These are phyloP conservation scores for Xylariaceae sp. DNA, from an alignment of 2,329 filamentous ascomycete genomes.

Conservation along the genomic window DNA sequence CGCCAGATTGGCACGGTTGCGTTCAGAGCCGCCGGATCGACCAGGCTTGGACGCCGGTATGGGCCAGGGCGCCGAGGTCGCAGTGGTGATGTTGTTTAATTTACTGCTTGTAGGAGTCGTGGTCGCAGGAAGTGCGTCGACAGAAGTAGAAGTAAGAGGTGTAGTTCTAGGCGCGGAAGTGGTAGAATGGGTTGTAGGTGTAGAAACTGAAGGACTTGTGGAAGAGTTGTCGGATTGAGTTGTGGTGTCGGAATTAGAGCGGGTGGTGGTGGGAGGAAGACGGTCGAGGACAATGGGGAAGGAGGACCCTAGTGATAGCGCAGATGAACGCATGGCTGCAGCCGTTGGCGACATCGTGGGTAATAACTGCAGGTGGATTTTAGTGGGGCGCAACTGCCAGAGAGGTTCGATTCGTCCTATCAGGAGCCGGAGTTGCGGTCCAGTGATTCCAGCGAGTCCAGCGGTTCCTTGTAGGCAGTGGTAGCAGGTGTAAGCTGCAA, in stretches of 20 bases:
- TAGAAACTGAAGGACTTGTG: background rate
- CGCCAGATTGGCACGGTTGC: slow-evolving; percentile 10
- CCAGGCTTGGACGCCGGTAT: slow-evolving; percentile 16
- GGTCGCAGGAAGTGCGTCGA: slow-evolving; percentile 2
- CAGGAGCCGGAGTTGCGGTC: too few relatives aligned
- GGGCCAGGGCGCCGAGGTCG: slow-evolving; percentile 14
- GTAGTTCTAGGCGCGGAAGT: background rate
- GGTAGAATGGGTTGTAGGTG: background rate
- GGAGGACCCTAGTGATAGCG: background rate
- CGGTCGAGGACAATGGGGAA: slow-evolving; percentile 2
- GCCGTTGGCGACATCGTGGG: slow-evolving; percentile 16
- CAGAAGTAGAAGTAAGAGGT: background rate
- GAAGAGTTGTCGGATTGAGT: slow-evolving; percentile 14
- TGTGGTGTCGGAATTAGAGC: slow-evolving; percentile 3
- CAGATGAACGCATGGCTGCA: slow-evolving; percentile 6
- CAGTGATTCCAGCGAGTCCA: too few relatives aligned
- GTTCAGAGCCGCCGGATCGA: slow-evolving; percentile 19
- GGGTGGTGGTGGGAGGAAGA: slow-evolving; percentile 1
- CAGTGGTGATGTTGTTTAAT: slow-evolving; percentile 1
- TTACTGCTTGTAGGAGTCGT: slow-evolving; percentile 2
- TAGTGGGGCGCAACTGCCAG: background rate
- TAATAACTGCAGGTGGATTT: background rate
- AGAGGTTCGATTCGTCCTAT: background rate
- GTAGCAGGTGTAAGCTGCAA: background rate
- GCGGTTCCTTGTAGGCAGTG: background rate